Conservation (phyloP, 805 yeast species). For the Martiniozyma abietophila region DNA sequence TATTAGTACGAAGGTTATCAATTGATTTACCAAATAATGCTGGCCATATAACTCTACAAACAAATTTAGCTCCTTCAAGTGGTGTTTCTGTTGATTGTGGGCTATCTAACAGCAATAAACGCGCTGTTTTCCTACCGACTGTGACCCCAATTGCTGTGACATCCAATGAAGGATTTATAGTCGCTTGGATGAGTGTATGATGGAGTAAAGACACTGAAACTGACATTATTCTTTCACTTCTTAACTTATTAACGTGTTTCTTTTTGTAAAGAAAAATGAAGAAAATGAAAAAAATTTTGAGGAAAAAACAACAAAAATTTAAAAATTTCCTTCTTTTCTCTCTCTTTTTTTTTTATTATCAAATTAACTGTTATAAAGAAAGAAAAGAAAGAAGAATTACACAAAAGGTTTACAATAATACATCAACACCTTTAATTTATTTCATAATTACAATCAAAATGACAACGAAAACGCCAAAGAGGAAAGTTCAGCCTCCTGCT, state of each 20-base stretch:
- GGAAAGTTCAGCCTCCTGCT: conserved; percentile 37
- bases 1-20: conserved; percentile 88
- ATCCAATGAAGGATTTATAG: background rate
- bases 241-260: background rate
- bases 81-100: conserved; percentile 20
- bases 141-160: conserved; percentile 12
- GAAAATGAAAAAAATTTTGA: no score
- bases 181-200: background rate
- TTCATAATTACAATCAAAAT: no score
- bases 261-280: background rate
- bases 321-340: no score
- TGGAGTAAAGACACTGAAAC: conserved; percentile 1
- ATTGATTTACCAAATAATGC: conserved; percentile 73
- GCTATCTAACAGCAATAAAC: conserved; percentile 36
- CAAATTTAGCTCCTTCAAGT: conserved; percentile 79
- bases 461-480: no score
- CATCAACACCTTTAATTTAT: no score
- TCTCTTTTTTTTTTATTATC: no score
- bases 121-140: conserved; percentile 14
- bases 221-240: background rate
- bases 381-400: no score
- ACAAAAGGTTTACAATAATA: no score
- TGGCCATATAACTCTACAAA: conserved; percentile 90
- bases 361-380: no score
- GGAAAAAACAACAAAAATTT: no score